Evolutionary conservation across 352 stramenopile species (phyloP), one percentile per base, ranked within the genome.

Genomic region (Globisporangium camurandrum): DNA sequence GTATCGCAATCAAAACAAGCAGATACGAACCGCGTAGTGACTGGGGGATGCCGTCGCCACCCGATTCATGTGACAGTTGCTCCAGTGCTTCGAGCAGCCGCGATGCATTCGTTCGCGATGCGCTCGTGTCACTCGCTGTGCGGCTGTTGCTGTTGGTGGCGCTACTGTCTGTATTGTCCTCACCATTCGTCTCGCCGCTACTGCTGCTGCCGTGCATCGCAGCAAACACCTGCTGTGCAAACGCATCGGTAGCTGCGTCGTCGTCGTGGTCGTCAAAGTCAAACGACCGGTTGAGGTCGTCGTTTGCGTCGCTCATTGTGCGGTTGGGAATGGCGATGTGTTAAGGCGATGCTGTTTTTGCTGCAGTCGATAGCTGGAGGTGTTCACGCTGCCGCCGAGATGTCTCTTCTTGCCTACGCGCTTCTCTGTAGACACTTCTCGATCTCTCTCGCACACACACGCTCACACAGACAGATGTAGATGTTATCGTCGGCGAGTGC

Each of bases 61-160:
- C 56, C 10, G n/a, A 12, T 11, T 84, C 71, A 1, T 65, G 56
- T 1, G 67, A 69, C 2, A 86, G 66, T 43, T 66, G 66, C 34
- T 86, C 75, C 0, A 86, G 59, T 27, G 71, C 71, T 42, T 84
- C 71, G 2, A 86, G 41, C 55, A 86, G 63, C 14, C 71, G 63
- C 40, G 62, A 44, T 14, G 69, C 61, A 23, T 61, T 74, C 17
- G 56, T 42, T 41, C 44, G 47, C 26, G 56, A 47, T n/a, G 47
- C 22, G 11, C 22, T 40, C 4, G 47, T 22, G 24, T 46, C 43
- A 33, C 51, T 43, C 23, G 26, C 22, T 26, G 28, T 3, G 26
- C 9, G 20, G 20, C 43, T 31, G n/a, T n/a, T n/a, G 3, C 49
- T 28, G 9, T 41, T 41, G 16, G 39, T 30, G 19, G n/a, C 39